phyloP scores from a whole-genome alignment of 768 basidiomycete species.

The Russula dissimulans region DNA sequence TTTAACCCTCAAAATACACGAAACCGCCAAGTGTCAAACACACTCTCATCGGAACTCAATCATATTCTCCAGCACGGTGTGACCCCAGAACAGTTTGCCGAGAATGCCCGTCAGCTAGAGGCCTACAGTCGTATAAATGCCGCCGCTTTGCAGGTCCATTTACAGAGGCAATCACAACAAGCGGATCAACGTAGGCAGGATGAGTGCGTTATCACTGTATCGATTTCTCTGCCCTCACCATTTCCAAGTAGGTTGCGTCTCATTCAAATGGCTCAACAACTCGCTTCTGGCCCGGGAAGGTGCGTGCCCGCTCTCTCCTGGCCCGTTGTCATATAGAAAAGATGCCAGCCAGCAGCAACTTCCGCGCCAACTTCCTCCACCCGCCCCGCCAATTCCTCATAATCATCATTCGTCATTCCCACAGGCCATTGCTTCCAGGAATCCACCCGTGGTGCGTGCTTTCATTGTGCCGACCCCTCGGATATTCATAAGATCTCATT shows the following conservation, averaged over 20 bases:
- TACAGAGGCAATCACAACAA: slow-evolving; percentile 4
- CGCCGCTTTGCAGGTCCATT: slow-evolving; percentile 7
- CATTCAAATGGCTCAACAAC: slow-evolving; percentile 11
- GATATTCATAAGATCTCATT: not conserved
- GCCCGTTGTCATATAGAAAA: not conserved
- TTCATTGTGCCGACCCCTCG: not conserved
- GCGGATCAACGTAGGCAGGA: slow-evolving; percentile 11
- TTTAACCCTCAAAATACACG: not conserved
- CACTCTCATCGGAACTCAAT: not conserved
- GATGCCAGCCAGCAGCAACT: slow-evolving; percentile 6
- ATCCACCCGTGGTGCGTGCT: not conserved
- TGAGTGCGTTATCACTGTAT: slow-evolving; percentile 1
- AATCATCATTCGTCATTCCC: not conserved
- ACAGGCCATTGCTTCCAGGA: not conserved
- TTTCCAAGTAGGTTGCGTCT: slow-evolving; percentile 1
- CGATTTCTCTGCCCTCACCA: not conserved
- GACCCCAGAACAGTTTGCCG: slow-evolving; percentile 13
- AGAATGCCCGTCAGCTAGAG: slow-evolving; percentile 13
- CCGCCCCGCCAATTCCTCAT: not conserved
- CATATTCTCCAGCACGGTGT: slow-evolving; percentile 2
- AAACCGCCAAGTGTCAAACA: not conserved
- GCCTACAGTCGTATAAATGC: slow-evolving; percentile 7
- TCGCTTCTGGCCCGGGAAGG: not conserved
- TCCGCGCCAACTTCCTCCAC: not conserved
- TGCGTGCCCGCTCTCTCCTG: not conserved